Conservation (phyloP, 805 yeast species). For the Ogataea philodendri region DNA sequence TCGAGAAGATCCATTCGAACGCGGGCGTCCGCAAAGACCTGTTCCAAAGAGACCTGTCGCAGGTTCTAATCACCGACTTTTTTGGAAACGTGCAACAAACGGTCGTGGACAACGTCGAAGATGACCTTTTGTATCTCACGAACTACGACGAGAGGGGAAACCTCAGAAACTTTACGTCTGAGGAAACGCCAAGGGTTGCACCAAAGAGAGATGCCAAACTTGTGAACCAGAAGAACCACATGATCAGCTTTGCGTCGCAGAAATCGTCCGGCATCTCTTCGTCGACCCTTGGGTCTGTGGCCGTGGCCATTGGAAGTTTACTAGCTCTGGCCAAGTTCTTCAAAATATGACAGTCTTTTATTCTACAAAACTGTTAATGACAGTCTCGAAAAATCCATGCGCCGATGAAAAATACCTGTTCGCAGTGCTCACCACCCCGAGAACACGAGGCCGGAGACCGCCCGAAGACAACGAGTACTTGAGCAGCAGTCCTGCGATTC, state of each 20-base stretch:
- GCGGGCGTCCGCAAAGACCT: slow-evolving; percentile 91
- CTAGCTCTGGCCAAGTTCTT: slow-evolving; percentile 6
- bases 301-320: slow-evolving; percentile 1
- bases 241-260: slow-evolving; percentile 8
- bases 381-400: slow-evolving; percentile 16
- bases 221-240: slow-evolving; percentile 8
- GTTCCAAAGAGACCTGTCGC: slow-evolving; percentile 59
- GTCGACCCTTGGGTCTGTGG: not conserved
- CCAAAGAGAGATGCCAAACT: slow-evolving; percentile 1
- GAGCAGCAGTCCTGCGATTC: slow-evolving; percentile 19
- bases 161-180: slow-evolving; percentile 1
- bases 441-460: slow-evolving; percentile 13
- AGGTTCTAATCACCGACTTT: slow-evolving; percentile 85
- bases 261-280: not conserved
- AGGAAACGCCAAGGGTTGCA: not conserved
- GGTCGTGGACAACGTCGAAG: slow-evolving; percentile 52
- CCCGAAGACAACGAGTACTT: slow-evolving; percentile 12
- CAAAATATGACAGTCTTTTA: slow-evolving; percentile 7
- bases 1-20: slow-evolving; percentile 82
- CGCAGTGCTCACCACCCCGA: slow-evolving; percentile 11
- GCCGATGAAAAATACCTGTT: slow-evolving; percentile 9
- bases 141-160: slow-evolving; percentile 34
- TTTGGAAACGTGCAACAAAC: slow-evolving; percentile 90
- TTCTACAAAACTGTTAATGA: slow-evolving; percentile 13
- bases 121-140: slow-evolving; percentile 41